phyloP scores from a whole-genome alignment of 139 green algal genomes.

The Gonium pectorale region DNA sequence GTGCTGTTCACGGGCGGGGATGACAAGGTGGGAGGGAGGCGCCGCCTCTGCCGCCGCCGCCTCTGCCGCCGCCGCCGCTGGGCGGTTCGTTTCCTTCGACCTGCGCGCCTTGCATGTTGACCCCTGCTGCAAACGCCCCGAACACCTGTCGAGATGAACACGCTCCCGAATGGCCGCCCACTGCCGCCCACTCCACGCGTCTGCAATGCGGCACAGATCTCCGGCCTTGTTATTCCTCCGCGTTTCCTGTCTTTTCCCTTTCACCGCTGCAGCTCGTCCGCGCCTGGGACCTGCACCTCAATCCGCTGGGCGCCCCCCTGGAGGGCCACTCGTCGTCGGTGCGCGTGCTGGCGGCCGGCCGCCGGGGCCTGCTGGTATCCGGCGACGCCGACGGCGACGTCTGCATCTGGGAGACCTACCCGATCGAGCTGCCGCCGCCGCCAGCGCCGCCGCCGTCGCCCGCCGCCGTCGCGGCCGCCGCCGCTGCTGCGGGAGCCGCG shows the following conservation, averaged over 20 bases:
- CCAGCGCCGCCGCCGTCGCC: not conserved
- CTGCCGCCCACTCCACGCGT: too few species aligned
- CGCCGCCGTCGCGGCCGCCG: too few species aligned
- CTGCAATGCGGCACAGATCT: too few species aligned
- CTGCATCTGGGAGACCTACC: conserved; percentile 68
- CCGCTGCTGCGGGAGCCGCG: not conserved
- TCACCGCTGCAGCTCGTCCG: conserved; percentile 45
- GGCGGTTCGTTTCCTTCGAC: too few species aligned
- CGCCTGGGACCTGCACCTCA: conserved; percentile 57
- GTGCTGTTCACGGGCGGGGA: conserved; percentile 82
- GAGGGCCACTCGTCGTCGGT: conserved; percentile 69
- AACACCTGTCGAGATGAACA: too few species aligned
- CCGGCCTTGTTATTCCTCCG: too few species aligned
- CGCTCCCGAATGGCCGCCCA: too few species aligned
- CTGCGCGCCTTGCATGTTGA: too few species aligned
- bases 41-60: too few species aligned
- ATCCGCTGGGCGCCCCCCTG: conserved; percentile 55
- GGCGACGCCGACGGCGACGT: conserved; percentile 75
- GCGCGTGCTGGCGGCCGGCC: conserved; percentile 66
- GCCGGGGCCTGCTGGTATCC: conserved; percentile 64
- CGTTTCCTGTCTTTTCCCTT: too few species aligned
- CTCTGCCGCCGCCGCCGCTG: too few species aligned
- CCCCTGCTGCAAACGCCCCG: too few species aligned
- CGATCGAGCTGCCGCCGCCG: not conserved
- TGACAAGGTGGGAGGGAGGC: conserved; percentile 71